Evolutionary conservation across 139 green algal genomes (phyloP).

Genomic region (Penium margaritaceum): DNA sequence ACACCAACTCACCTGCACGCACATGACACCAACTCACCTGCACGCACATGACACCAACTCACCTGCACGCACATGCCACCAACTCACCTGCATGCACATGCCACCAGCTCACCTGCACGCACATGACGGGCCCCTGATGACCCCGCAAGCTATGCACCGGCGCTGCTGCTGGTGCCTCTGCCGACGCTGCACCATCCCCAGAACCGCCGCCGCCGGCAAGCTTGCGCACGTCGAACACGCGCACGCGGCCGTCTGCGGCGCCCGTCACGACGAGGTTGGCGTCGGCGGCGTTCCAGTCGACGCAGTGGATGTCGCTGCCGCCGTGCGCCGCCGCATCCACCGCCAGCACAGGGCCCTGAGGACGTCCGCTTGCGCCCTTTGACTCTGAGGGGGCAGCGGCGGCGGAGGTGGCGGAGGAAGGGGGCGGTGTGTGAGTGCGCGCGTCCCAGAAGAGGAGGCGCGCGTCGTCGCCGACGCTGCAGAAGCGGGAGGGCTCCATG

Average conservation of each 20-base stretch:
- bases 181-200: neutral
- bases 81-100: too few species aligned
- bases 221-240: constrained; percentile 19
- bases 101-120: constrained; percentile 11
- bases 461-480: constrained; percentile 74
- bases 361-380: too few species aligned
- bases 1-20: too few species aligned
- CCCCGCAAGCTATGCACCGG: neutral
- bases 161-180: neutral
- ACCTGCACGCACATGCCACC: too few species aligned
- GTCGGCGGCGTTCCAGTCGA: constrained; percentile 11
- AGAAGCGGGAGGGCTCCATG: constrained; percentile 54
- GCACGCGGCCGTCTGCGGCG: neutral
- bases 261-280: constrained; percentile 13
- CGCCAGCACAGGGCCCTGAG: neutral
- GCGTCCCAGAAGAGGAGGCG: constrained; percentile 79
- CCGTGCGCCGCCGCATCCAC: neutral
- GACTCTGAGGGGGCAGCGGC: too few species aligned
- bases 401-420: too few species aligned
- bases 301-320: constrained; percentile 1
- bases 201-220: neutral
- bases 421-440: constrained; percentile 12
- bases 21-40: too few species aligned
- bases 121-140: neutral
- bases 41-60: too few species aligned